Percentiles rank a stretch among this genome's conserved stretches.
Evolutionary conservation across 257 asterid genomes (phyloP).

Genomic region (Solanum piurae): DNA sequence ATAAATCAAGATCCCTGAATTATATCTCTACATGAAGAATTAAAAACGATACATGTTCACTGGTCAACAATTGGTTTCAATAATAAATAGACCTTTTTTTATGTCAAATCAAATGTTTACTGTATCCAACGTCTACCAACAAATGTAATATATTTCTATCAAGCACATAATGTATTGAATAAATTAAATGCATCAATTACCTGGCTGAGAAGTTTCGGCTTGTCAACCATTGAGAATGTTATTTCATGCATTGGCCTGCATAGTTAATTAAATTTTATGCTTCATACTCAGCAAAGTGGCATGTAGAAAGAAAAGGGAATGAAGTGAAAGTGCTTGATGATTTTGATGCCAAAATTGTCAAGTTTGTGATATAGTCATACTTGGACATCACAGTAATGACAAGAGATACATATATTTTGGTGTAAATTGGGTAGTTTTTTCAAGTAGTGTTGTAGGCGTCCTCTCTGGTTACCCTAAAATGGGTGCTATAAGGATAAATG

Average conservation of each 20-base stretch:
- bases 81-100: background rate
- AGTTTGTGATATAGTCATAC: background rate
- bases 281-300: background rate
- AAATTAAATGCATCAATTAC: conserved; percentile 18
- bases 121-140: background rate
- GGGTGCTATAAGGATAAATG: background rate
- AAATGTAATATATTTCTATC: background rate
- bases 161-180: background rate
- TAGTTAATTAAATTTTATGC: background rate
- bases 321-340: background rate
- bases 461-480: background rate
- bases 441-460: background rate
- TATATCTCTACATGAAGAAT: background rate
- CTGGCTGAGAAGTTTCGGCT: conserved; percentile 96
- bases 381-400: background rate
- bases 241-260: conserved; percentile 99
- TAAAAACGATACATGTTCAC: background rate
- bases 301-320: background rate
- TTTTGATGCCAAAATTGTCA: background rate
- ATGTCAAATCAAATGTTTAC: background rate
- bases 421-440: background rate
- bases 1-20: background rate
- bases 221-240: conserved; percentile 84
- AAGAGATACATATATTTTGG: background rate
- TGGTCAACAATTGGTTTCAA: background rate